A percentile compares a stretch with the other conserved stretches of the same genome.
phyloP scores from a whole-genome alignment of 2,329 filamentous ascomycete genomes.

The Penicillium vulpinum region DNA sequence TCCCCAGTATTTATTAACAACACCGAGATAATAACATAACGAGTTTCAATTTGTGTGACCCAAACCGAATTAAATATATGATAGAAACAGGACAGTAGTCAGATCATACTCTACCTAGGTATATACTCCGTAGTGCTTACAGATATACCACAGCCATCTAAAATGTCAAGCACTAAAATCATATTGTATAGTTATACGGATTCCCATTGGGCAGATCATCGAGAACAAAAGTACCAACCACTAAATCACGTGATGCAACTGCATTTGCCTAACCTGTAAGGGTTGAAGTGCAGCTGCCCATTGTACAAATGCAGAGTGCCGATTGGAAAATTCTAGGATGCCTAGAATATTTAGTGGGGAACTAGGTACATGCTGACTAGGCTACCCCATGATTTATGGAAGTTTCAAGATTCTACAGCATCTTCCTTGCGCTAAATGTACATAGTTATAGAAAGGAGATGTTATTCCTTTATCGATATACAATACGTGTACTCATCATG shows the following conservation, averaged over 20 bases:
- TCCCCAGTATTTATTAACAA: not conserved
- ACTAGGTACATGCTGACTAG: not conserved
- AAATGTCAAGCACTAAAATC: not conserved
- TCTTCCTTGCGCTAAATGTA: not conserved
- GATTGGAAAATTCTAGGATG: not conserved
- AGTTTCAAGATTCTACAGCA: not conserved
- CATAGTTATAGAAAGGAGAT: not conserved
- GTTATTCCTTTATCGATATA: not conserved
- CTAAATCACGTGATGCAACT: not conserved
- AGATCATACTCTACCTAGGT: no score
- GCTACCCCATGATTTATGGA: not conserved
- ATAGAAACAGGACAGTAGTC: not conserved
- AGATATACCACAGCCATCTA: not conserved
- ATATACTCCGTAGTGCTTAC: no score
- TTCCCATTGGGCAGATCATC: not conserved
- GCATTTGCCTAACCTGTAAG: constrained; percentile 22
- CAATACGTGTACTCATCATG: constrained; percentile 1
- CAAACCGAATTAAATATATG: not conserved
- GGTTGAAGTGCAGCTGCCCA: constrained; percentile 6
- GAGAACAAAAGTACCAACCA: not conserved
- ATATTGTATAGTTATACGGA: not conserved
- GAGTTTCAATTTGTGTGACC: not conserved
- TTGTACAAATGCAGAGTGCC: not conserved
- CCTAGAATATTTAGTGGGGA: no score
- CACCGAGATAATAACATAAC: not conserved